Evolutionary conservation across 1,139 yeast species (phyloP), one percentile per base, ranked within the genome.

Genomic region (Hyphopichia pseudoburtonii): DNA sequence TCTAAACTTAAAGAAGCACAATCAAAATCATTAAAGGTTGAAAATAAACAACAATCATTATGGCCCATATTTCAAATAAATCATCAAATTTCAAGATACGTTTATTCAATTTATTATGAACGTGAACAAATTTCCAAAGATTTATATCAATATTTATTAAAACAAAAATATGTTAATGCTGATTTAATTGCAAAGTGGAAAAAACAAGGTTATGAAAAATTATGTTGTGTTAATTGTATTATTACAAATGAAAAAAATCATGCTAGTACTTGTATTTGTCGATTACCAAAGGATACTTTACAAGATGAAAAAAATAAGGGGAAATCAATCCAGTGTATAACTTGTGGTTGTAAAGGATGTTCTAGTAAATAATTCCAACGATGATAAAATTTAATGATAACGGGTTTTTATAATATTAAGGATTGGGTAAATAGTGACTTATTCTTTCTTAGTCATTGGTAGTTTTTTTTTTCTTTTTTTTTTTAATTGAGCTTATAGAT

Each of bases 311-410:
- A 68, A 32, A 64, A 63, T 17, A 52, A 51, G 9, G 50, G 45
- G 30, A 64, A 62, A 36, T 67, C 46, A 2, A 49, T 78, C 9
- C 80, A 82, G 47, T 89, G 97, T 57, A 73, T 85, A 7, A 86
- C 86, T 27, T 89, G 97, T 65, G 97, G 97, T 0, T 89, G 97
- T 51, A 67, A 76, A 43, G 96, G 96, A 2, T 89, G 97, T 57
- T 80, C 95, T 2, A 83, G 92, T 48, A 73, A n/a, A n/a, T n/a
- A n/a, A n/a, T n/a, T n/a, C n/a, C n/a, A n/a, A n/a, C n/a, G n/a
- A n/a, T n/a, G n/a, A n/a, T n/a, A n/a, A n/a, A n/a, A n/a, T n/a
- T n/a, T n/a, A n/a, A n/a, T n/a, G n/a, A n/a, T n/a, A n/a, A n/a
- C n/a, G n/a, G n/a, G n/a, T n/a, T n/a, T n/a, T n/a, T n/a, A n/a